phyloP scores from a whole-genome alignment of 2,329 filamentous ascomycete species.

The Colletotrichum tanaceti region DNA sequence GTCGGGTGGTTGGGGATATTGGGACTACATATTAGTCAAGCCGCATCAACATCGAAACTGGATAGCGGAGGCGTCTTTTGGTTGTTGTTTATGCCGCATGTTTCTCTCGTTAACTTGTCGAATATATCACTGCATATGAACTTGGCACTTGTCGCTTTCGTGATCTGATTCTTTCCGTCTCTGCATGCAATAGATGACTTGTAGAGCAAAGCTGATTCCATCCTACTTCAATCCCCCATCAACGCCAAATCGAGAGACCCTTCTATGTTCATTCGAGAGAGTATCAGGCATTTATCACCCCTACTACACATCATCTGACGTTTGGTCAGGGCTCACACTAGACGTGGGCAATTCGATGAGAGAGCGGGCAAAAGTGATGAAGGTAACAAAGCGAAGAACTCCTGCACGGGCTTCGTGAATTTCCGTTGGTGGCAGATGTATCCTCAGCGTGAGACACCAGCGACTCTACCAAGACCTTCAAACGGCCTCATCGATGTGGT shows the following conservation, averaged over 20 bases:
- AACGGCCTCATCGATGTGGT: neutral
- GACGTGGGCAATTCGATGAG: too few relatives aligned
- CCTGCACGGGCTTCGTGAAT: neutral
- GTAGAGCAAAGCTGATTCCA: neutral
- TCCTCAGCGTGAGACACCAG: neutral
- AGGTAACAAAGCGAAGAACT: neutral
- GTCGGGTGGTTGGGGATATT: conserved; percentile 17
- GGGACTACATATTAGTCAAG: conserved; percentile 25
- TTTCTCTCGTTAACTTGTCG: conserved; percentile 33
- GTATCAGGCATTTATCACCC: neutral
- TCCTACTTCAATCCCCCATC: neutral
- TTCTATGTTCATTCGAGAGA: too few relatives aligned
- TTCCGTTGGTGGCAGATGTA: neutral
- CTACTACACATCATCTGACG: too few relatives aligned
- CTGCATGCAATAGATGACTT: neutral
- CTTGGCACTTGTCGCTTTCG: neutral
- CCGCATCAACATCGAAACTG: conserved; percentile 30
- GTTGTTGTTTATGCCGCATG: conserved; percentile 31
- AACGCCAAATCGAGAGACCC: neutral
- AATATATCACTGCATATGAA: conserved; percentile 27
- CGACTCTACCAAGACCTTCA: neutral
- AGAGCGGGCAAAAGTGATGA: too few relatives aligned
- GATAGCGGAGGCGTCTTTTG: conserved; percentile 34
- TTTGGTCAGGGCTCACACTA: too few relatives aligned
- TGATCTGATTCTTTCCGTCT: conserved; percentile 2